Evolutionary conservation across 352 stramenopile species (phyloP).

Genomic region (Blastocystis sp.): DNA sequence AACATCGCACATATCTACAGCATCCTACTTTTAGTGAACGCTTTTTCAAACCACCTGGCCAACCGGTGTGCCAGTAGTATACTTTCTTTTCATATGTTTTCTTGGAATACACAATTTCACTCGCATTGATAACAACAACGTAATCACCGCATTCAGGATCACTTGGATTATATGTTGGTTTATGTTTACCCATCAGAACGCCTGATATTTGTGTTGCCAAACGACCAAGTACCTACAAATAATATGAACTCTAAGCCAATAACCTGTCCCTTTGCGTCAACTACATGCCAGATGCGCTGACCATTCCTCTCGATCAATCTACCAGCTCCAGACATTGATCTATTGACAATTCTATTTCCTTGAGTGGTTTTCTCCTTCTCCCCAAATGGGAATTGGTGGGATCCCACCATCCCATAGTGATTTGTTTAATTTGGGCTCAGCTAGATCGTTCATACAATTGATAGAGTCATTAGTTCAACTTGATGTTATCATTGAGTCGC

Average conservation of each 20-base stretch:
- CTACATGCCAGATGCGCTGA: slow-evolving; percentile 43
- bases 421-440: too few relatives aligned
- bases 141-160: slow-evolving; percentile 60
- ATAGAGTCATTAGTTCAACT: too few relatives aligned
- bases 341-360: background rate
- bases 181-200: slow-evolving; percentile 57
- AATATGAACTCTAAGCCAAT: background rate
- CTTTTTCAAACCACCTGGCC: slow-evolving; percentile 55
- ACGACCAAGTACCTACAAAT: slow-evolving; percentile 20
- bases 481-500: too few relatives aligned
- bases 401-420: background rate
- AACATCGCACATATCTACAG: background rate
- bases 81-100: slow-evolving; percentile 62
- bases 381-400: background rate
- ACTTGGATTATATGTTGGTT: slow-evolving; percentile 51
- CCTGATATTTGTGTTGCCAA: slow-evolving; percentile 51
- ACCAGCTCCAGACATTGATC: slow-evolving; percentile 17
- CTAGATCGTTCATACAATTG: too few relatives aligned
- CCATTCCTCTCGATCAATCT: slow-evolving; percentile 30
- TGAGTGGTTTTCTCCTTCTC: background rate
- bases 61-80: slow-evolving; percentile 58
- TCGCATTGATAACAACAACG: slow-evolving; percentile 57
- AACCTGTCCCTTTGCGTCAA: slow-evolving; percentile 59
- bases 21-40: slow-evolving; percentile 15
- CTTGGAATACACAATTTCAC: slow-evolving; percentile 54